phyloP scores from a whole-genome alignment of 805 yeast species.

The Suhomyces prunicola region DNA sequence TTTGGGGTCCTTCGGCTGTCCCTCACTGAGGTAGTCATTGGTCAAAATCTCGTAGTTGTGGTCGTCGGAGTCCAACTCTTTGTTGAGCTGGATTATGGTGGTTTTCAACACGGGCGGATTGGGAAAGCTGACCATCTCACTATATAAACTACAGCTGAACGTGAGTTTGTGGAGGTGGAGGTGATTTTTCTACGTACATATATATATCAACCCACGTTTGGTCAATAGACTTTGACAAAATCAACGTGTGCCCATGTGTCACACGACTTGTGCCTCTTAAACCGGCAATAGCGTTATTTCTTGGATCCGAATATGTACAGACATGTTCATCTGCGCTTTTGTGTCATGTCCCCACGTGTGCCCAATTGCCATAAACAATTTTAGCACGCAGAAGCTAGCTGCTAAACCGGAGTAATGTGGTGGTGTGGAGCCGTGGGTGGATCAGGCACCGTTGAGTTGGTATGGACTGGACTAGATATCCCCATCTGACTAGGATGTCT shows the following conservation, averaged over 20 bases:
- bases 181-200: neutral
- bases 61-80: slow-evolving; percentile 41
- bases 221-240: neutral
- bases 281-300: neutral
- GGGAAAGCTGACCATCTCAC: slow-evolving; percentile 19
- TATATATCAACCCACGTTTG: slow-evolving; percentile 8
- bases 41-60: slow-evolving; percentile 42
- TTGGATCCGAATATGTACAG: neutral
- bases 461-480: too few species aligned
- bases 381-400: neutral
- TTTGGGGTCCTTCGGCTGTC: slow-evolving; percentile 6
- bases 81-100: slow-evolving; percentile 43
- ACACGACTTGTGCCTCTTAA: slow-evolving; percentile 5
- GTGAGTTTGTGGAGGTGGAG: neutral
- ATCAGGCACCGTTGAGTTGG: too few species aligned
- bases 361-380: neutral
- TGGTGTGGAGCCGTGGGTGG: neutral
- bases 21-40: slow-evolving; percentile 26
- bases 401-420: neutral
- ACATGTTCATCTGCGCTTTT: neutral
- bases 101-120: slow-evolving; percentile 43
- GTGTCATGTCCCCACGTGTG: neutral
- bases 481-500: neutral
- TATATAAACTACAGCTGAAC: neutral
- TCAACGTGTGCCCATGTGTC: slow-evolving; percentile 7